These are phyloP conservation scores for Circinella minor DNA, from an alignment of 371 early-diverging fungal species.

Conservation along the genomic window DNA sequence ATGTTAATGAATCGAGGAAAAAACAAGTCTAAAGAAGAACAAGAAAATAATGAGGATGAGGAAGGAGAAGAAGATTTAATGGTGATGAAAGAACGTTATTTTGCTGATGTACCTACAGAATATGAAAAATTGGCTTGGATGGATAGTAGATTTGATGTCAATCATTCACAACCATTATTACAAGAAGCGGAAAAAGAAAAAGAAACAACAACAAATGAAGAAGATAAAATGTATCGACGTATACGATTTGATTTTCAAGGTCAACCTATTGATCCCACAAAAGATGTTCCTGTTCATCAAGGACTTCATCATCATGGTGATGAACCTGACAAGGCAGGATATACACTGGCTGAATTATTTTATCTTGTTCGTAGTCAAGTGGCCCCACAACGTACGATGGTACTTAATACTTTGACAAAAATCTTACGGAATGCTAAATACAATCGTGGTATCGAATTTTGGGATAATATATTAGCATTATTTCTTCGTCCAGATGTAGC, in stretches of 20 bases:
- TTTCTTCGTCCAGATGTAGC: constrained; percentile 45
- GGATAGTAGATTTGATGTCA: constrained; percentile 39
- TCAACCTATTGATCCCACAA: constrained; percentile 53
- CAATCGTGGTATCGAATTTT: neutral
- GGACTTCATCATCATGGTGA: constrained; percentile 93
- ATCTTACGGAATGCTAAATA: constrained; percentile 60
- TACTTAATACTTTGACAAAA: constrained; percentile 66
- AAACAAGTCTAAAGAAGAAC: neutral
- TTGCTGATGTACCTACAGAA: constrained; percentile 60
- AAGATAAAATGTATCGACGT: constrained; percentile 34
- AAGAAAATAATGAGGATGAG: constrained; percentile 19
- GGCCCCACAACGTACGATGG: constrained; percentile 81
- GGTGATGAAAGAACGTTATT: constrained; percentile 58
- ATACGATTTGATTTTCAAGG: constrained; percentile 84
- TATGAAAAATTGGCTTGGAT: constrained; percentile 79
- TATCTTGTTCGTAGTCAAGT: constrained; percentile 83
- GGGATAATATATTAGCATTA: constrained; percentile 37
- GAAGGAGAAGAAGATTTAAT: constrained; percentile 57
- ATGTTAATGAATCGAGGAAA: constrained; percentile 43
- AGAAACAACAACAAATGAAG: constrained; percentile 16
- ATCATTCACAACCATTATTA: neutral
- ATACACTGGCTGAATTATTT: constrained; percentile 84
- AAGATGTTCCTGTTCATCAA: constrained; percentile 60
- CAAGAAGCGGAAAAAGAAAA: constrained; percentile 12
- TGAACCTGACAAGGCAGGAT: constrained; percentile 84